These are phyloP conservation scores for Phytophthora citricola DNA, from an alignment of 352 stramenopile genomes.

Conservation along the genomic window DNA sequence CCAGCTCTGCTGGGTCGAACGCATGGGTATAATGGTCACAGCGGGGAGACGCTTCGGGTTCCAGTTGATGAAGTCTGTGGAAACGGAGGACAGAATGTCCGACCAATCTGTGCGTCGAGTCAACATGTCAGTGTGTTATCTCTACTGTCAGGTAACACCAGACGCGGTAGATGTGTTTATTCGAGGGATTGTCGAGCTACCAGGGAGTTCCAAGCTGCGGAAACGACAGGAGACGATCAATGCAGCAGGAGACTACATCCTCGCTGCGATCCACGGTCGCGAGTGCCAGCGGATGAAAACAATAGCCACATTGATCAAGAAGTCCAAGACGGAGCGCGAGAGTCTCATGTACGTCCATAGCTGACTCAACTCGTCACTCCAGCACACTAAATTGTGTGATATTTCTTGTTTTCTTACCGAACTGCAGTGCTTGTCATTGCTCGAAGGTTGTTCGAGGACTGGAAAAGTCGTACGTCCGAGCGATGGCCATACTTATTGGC, in stretches of 20 bases:
- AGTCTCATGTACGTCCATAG: conserved; percentile 47
- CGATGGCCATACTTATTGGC: neutral
- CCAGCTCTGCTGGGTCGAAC: conserved; percentile 68
- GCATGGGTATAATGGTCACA: conserved; percentile 33
- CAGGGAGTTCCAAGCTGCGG: conserved; percentile 8
- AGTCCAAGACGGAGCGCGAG: conserved; percentile 62
- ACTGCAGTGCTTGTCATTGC: conserved; percentile 58
- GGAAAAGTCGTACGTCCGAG: conserved; percentile 44
- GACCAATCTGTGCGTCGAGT: conserved; percentile 36
- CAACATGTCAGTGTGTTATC: conserved; percentile 69
- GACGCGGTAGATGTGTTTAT: conserved; percentile 63
- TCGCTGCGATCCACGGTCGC: conserved; percentile 47
- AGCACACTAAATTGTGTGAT: conserved; percentile 1
- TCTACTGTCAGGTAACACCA: conserved; percentile 55
- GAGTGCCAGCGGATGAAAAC: conserved; percentile 62
- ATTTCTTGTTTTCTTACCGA: neutral
- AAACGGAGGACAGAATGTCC: conserved; percentile 31
- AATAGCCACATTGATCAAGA: conserved; percentile 58
- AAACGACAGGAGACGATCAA: conserved; percentile 31
- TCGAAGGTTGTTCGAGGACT: conserved; percentile 56
- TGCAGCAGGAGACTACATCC: conserved; percentile 44
- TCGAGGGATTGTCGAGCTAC: conserved; percentile 65
- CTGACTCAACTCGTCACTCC: neutral
- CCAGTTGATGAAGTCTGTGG: conserved; percentile 72
- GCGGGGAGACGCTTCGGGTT: conserved; percentile 47